Evolutionary conservation across 495 filamentous ascomycete genomes (phyloP).

Genomic region (Penicillium maclennaniae): DNA sequence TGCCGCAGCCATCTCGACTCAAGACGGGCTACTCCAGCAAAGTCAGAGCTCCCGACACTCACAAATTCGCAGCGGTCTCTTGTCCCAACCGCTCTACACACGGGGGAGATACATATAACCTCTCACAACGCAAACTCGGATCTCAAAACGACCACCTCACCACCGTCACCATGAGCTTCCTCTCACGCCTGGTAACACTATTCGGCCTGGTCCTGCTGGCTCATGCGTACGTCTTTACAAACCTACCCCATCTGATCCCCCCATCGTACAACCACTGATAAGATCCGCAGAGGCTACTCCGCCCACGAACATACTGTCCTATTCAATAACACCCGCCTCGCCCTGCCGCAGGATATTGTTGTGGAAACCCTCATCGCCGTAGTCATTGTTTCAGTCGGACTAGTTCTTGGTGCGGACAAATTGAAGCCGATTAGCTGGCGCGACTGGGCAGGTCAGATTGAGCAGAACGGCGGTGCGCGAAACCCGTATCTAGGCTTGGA

Average conservation of each 20-base stretch:
- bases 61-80: neutral
- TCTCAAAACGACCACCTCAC: neutral
- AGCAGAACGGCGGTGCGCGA: conserved; percentile 56
- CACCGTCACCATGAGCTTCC: conserved; percentile 55
- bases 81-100: neutral
- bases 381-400: conserved; percentile 61
- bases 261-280: neutral
- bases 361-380: conserved; percentile 62
- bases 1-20: neutral
- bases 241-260: neutral
- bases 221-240: conserved; percentile 59
- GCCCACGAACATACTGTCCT: conserved; percentile 78
- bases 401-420: conserved; percentile 65
- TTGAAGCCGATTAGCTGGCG: conserved; percentile 76
- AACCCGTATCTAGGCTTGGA: conserved; percentile 51
- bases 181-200: conserved; percentile 59
- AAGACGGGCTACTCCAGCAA: neutral
- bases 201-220: conserved; percentile 64
- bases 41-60: neutral
- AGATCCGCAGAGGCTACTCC: conserved; percentile 65
- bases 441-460: conserved; percentile 79
- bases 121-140: neutral
- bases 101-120: neutral
- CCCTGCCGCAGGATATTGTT: conserved; percentile 68
- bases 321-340: conserved; percentile 52